Evolutionary conservation across 257 asterid genomes (phyloP).

Genomic region (Parsonsia alboflavescens): DNA sequence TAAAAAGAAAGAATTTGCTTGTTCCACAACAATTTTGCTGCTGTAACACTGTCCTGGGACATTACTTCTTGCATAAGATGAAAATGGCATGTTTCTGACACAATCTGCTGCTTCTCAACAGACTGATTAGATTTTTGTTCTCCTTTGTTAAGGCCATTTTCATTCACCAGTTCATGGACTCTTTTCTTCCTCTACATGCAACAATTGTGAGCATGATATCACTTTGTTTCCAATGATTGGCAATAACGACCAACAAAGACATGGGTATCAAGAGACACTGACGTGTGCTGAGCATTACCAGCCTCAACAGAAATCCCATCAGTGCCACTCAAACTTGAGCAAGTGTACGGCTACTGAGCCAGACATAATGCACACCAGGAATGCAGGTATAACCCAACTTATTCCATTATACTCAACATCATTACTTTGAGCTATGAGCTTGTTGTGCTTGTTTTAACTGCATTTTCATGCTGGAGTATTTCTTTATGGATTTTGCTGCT

Average conservation of each 20-base stretch:
- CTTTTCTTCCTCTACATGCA: constrained; percentile 7
- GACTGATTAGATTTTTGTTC: neutral
- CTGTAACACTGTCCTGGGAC: neutral
- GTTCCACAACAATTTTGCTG: neutral
- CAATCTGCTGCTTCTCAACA: neutral
- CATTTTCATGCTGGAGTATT: neutral
- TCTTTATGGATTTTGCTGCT: neutral
- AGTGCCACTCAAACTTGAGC: constrained; percentile 9
- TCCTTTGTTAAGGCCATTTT: constrained; percentile 3
- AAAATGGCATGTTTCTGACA: neutral
- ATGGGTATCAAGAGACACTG: constrained; percentile 4
- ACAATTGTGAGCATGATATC: constrained; percentile 5
- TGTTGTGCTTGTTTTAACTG: constrained; percentile 1
- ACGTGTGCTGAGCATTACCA: constrained; percentile 5
- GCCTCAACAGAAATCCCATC: constrained; percentile 9
- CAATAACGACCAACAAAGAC: constrained; percentile 5
- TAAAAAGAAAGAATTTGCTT: too few species aligned
- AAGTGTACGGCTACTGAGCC: constrained; percentile 10
- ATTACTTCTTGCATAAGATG: neutral
- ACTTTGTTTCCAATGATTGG: neutral
- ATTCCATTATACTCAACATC: neutral
- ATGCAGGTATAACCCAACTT: constrained; percentile 13
- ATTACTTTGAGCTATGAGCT: neutral
- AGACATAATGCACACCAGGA: neutral
- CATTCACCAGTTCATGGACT: constrained; percentile 14